Evolutionary conservation across 2,329 filamentous ascomycete genomes (phyloP), one percentile per base, ranked within the genome.

Genomic region (Neoascochyta sp.): DNA sequence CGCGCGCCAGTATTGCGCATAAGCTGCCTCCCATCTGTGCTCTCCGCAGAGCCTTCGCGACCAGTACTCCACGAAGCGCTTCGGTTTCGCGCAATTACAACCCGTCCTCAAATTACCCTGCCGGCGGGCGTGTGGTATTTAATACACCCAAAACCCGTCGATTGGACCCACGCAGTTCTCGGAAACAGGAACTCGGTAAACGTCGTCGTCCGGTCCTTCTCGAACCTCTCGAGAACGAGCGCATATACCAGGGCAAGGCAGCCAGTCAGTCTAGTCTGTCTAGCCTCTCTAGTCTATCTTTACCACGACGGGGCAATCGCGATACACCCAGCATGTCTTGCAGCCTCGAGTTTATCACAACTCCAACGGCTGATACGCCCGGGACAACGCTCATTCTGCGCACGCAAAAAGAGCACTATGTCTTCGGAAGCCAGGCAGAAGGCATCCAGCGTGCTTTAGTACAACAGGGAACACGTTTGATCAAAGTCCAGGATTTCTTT

Each of bases 281-380:
- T n/a, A 27, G n/a, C 10, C 10, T 9, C 9, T 9, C 9, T 9
- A 27, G 24, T 34, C 16, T 8, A 3, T 11, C 10, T 33, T 9
- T n/a, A n/a, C n/a, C n/a, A 8, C 22, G 24, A 38, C 11, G 7
- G n/a, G n/a, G n/a, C n/a, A n/a, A n/a, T n/a, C n/a, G n/a, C n/a
- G n/a, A n/a, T n/a, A n/a, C 24, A 9, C 21, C 22, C 32, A 34
- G 22, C 26, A 95, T 95, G 89, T 74, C 80, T 48, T 82, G 75
- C 57, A 78, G 71, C 50, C 71, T 89, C 34, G 81, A 93, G 60
- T 67, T 96, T 50, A 62, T 90, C 40, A 83, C 81, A 11, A 84
- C 83, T 36, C 90, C 90, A 9, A 92, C 90, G 45, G 83, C 82
- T 36, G 92, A 98, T 64, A 95, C 88, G 12, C 77, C 81, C 1